Evolutionary conservation across 208 protist species (phyloP).

Genomic region (Crithidia bombi): DNA sequence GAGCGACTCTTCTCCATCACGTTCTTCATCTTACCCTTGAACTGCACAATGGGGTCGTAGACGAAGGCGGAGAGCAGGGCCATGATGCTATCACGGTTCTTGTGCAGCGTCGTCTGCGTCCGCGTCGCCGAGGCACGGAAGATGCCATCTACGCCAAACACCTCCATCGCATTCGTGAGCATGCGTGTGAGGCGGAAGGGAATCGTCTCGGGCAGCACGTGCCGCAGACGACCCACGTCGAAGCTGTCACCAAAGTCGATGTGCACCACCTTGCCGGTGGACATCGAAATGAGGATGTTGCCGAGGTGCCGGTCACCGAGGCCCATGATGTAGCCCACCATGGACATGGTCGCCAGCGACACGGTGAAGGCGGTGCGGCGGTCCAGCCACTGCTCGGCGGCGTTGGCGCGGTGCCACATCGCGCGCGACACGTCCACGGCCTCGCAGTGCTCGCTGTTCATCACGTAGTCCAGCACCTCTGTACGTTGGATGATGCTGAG

Average conservation of each 20-base stretch:
- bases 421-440: conserved; percentile 83
- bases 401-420: conserved; percentile 98
- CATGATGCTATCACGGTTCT: conserved; percentile 99
- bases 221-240: conserved; percentile 98
- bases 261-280: conserved; percentile 99
- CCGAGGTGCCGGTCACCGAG: conserved; percentile 99
- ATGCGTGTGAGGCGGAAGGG: conserved; percentile 99
- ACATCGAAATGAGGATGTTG: conserved; percentile 99
- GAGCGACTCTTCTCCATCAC: conserved; percentile 92
- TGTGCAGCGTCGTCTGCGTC: conserved; percentile 96
- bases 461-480: conserved; percentile 98
- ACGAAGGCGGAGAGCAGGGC: conserved; percentile 99
- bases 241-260: conserved; percentile 99
- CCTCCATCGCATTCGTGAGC: conserved; percentile 99
- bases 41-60: conserved; percentile 99
- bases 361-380: conserved; percentile 98
- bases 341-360: conserved; percentile 99
- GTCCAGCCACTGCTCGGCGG: conserved; percentile 98
- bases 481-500: conserved; percentile 95
- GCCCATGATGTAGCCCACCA: conserved; percentile 95
- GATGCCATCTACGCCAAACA: conserved; percentile 98
- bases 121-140: conserved; percentile 97
- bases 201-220: conserved; percentile 99
- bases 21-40: conserved; percentile 98
- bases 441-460: conserved; percentile 93